Percentiles rank a stretch among this genome's conserved stretches.
phyloP scores from a whole-genome alignment of 768 basidiomycete genomes.

The Mycena alexandri region DNA sequence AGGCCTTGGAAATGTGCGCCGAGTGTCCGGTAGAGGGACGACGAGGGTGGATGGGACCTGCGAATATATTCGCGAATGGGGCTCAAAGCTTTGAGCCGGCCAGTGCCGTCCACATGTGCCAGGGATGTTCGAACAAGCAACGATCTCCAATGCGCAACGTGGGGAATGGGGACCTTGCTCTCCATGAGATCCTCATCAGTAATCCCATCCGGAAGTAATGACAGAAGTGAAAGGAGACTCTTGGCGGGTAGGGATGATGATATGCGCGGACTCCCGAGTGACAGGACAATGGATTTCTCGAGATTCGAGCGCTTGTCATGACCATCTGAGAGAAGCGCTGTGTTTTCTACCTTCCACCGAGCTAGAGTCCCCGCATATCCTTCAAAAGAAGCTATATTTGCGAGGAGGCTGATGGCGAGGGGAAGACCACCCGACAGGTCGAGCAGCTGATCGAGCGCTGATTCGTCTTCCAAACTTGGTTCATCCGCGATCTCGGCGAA shows the following conservation, averaged over 20 bases:
- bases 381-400: slow-evolving; percentile 13
- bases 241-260: slow-evolving; percentile 7
- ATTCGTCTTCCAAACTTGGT: slow-evolving; percentile 3
- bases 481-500: slow-evolving; percentile 10
- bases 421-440: slow-evolving; percentile 8
- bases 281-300: slow-evolving; percentile 7
- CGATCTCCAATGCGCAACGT: slow-evolving; percentile 3
- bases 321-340: slow-evolving; percentile 16
- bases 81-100: slow-evolving; percentile 12
- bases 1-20: neutral
- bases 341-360: slow-evolving; percentile 4
- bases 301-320: slow-evolving; percentile 14
- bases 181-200: slow-evolving; percentile 4
- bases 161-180: slow-evolving; percentile 11
- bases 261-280: slow-evolving; percentile 15
- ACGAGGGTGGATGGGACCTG: slow-evolving; percentile 9
- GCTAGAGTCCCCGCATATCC: slow-evolving; percentile 2
- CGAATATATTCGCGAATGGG: slow-evolving; percentile 15
- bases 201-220: slow-evolving; percentile 12
- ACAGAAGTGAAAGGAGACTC: slow-evolving; percentile 7
- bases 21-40: slow-evolving; percentile 1
- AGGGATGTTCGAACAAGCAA: slow-evolving; percentile 13
- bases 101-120: slow-evolving; percentile 3
- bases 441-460: slow-evolving; percentile 8
- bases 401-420: slow-evolving; percentile 4